These are phyloP conservation scores for Aspergillus vadensis DNA, from an alignment of 2,329 filamentous ascomycete genomes.

Conservation along the genomic window DNA sequence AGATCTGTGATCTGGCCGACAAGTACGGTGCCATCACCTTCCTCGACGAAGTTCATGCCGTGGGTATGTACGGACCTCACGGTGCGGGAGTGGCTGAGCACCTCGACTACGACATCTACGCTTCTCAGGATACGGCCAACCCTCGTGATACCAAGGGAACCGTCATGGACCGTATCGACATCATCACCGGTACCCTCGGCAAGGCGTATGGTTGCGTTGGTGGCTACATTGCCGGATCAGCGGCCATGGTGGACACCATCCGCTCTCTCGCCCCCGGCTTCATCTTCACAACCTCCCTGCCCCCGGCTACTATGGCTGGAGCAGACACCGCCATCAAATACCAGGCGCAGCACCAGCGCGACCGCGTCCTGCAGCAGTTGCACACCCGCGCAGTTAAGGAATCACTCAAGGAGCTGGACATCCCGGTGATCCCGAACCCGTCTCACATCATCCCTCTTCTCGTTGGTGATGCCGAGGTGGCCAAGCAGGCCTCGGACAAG, in stretches of 20 bases:
- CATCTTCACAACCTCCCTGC: constrained; percentile 97
- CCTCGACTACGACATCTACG: constrained; percentile 87
- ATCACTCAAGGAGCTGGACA: constrained; percentile 73
- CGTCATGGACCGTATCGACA: constrained; percentile 93
- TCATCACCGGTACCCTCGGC: constrained; percentile 94
- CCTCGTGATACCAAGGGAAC: constrained; percentile 63
- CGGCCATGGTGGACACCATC: constrained; percentile 85
- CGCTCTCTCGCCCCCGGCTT: constrained; percentile 94
- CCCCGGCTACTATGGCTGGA: constrained; percentile 95
- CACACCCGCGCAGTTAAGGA: constrained; percentile 95
- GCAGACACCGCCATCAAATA: constrained; percentile 91
- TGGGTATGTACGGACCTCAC: constrained; percentile 97
- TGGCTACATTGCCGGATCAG: constrained; percentile 91
- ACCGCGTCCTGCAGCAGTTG: constrained; percentile 89
- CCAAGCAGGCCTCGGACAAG: constrained; percentile 89
- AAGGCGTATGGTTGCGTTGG: constrained; percentile 98
- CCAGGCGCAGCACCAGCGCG: constrained; percentile 80
- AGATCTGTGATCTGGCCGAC: constrained; percentile 92
- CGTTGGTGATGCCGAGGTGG: constrained; percentile 89
- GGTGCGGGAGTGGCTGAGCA: constrained; percentile 97
- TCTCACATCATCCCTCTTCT: constrained; percentile 94
- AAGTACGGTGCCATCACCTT: constrained; percentile 98
- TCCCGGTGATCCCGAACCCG: constrained; percentile 96
- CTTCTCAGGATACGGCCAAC: constrained; percentile 63
- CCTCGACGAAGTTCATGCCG: constrained; percentile 96